Conservation (phyloP, 2,329 filamentous ascomycete genomes). For the Trichoderma sp. region DNA sequence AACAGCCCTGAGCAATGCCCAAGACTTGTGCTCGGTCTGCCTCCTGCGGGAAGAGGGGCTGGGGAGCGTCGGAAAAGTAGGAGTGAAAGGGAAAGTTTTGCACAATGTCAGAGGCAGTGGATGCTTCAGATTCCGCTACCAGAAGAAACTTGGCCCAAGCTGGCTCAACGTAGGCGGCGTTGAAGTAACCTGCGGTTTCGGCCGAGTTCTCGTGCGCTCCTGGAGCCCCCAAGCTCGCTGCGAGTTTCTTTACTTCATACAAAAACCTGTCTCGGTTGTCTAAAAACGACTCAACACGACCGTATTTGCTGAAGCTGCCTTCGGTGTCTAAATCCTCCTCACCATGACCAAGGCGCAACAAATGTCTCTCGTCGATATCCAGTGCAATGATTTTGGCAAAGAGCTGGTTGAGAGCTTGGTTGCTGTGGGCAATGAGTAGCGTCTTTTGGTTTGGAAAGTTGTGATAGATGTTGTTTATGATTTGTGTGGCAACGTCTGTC, state of each 20-base stretch:
- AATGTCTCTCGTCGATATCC: conserved; percentile 92
- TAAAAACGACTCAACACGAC: conserved; percentile 91
- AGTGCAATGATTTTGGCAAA: conserved; percentile 98
- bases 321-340: conserved; percentile 91
- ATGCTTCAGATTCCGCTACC: conserved; percentile 54
- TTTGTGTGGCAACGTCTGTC: conserved; percentile 98
- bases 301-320: conserved; percentile 88
- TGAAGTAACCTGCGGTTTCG: conserved; percentile 96
- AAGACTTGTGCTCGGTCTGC: conserved; percentile 66
- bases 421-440: conserved; percentile 91
- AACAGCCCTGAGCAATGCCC: conserved; percentile 81
- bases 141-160: conserved; percentile 82
- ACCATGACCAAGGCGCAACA: conserved; percentile 88
- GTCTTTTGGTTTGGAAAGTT: conserved; percentile 94
- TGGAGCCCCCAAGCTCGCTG: conserved; percentile 79
- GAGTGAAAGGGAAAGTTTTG: conserved; percentile 80
- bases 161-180: conserved; percentile 85
- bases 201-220: conserved; percentile 96
- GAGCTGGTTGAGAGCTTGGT: conserved; percentile 94
- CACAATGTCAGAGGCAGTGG: conserved; percentile 63
- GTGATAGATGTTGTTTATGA: conserved; percentile 98
- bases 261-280: conserved; percentile 81
- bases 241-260: conserved; percentile 81
- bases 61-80: conserved; percentile 86
- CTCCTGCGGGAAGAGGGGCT: conserved; percentile 74